These are phyloP conservation scores for Phoenix roebelenii DNA, from an alignment of 176 grass and related monocot species.

Conservation along the genomic window DNA sequence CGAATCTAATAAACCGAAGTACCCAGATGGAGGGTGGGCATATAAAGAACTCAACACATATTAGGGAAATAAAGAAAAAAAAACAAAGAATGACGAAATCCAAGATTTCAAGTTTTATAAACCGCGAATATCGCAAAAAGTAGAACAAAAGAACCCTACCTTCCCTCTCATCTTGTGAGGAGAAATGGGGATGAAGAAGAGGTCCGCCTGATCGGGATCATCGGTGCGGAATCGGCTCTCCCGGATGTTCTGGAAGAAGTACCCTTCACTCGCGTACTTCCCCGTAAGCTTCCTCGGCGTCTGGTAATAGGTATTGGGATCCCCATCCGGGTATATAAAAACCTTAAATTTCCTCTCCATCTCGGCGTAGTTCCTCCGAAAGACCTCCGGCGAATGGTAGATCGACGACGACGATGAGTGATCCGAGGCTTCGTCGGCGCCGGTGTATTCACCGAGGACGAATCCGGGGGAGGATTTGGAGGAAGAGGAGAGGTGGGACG, in stretches of 20 bases:
- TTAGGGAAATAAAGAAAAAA: too few relatives aligned
- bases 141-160: constrained; percentile 17
- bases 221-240: constrained; percentile 65
- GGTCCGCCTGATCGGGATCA: constrained; percentile 51
- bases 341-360: constrained; percentile 82
- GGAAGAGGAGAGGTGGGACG: constrained; percentile 11
- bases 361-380: constrained; percentile 43
- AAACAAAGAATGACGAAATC: too few relatives aligned
- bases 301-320: constrained; percentile 91
- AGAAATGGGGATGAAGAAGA: constrained; percentile 89
- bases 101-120: too few relatives aligned
- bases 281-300: constrained; percentile 91
- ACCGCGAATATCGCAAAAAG: background rate
- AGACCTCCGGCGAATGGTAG: constrained; percentile 48
- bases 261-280: constrained; percentile 94
- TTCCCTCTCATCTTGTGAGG: constrained; percentile 94
- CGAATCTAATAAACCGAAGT: too few relatives aligned
- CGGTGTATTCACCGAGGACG: too few relatives aligned
- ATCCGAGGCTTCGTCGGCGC: too few relatives aligned
- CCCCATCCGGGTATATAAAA: constrained; percentile 80
- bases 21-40: too few relatives aligned
- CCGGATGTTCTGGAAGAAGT: constrained; percentile 98
- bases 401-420: constrained; percentile 1
- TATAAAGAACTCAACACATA: too few relatives aligned
- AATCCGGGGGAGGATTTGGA: background rate